These are phyloP conservation scores for Agastache rugosa DNA, from an alignment of 257 asterid species.

Conservation along the genomic window DNA sequence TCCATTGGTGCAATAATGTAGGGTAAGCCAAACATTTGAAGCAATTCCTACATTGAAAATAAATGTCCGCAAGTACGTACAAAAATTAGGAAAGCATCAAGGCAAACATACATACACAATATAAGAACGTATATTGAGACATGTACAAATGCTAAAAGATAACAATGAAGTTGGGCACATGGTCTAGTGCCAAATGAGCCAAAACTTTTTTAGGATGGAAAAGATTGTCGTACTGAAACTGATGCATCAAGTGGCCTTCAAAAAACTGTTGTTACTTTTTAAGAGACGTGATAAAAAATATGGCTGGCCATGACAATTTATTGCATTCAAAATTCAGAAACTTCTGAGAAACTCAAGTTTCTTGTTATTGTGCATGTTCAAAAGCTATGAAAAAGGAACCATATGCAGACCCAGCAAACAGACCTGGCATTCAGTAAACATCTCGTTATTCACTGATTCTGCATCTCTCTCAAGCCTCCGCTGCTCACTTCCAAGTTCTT, in stretches of 20 bases:
- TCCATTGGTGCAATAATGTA: conserved; percentile 98
- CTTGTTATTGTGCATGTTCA: conserved; percentile 12
- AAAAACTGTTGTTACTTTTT: neutral
- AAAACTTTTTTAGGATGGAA: neutral
- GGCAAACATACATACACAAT: neutral
- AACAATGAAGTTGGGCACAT: neutral
- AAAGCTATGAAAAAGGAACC: neutral
- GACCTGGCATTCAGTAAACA: conserved; percentile 98
- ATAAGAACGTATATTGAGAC: neutral
- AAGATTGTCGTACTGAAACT: neutral
- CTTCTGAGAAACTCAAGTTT: neutral
- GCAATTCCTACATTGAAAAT: conserved; percentile 74
- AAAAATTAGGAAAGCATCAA: neutral
- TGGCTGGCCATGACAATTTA: neutral
- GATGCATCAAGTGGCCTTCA: neutral
- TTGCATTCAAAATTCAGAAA: neutral
- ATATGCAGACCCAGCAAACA: neutral
- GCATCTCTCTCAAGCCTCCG: conserved; percentile 86
- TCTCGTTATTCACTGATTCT: conserved; percentile 85
- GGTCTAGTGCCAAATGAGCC: neutral
- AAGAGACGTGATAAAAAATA: neutral
- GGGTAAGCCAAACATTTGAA: conserved; percentile 98
- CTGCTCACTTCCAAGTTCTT: conserved; percentile 74
- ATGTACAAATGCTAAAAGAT: neutral
- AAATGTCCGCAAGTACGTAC: neutral